Conservation (phyloP, 2,329 filamentous ascomycete genomes). For the Lecanicillium sp. region DNA sequence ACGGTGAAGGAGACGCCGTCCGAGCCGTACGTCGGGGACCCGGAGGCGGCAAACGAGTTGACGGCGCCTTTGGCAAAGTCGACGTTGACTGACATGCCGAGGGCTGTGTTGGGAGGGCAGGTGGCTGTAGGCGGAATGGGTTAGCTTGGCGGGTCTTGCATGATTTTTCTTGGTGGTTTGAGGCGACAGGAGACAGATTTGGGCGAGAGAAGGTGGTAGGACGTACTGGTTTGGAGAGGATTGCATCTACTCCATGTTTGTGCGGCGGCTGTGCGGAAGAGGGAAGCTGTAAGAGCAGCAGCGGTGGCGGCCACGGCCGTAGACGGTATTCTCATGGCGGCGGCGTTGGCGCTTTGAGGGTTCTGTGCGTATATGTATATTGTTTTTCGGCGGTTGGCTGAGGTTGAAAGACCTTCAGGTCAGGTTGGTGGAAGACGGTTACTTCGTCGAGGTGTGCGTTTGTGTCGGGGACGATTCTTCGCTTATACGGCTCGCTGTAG, state of each 20-base stretch:
- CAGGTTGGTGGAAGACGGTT: too few species aligned
- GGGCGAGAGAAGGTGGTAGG: background rate
- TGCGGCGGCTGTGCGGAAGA: background rate
- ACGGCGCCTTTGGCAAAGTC: constrained; percentile 76
- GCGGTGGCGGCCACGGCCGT: background rate
- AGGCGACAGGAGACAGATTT: background rate
- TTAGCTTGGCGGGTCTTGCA: background rate
- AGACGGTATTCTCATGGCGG: background rate
- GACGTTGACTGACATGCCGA: constrained; percentile 74
- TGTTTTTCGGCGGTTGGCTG: too few species aligned
- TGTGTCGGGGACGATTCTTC: too few species aligned
- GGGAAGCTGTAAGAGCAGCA: background rate
- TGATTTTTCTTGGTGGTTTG: constrained; percentile 3
- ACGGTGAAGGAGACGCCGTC: constrained; percentile 81
- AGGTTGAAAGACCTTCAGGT: too few species aligned
- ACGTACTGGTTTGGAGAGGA: constrained; percentile 7
- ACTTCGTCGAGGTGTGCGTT: too few species aligned
- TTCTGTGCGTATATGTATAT: background rate
- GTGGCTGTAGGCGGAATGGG: constrained; percentile 28
- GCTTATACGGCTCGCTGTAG: too few species aligned
- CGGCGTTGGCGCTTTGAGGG: background rate
- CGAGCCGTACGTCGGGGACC: constrained; percentile 60
- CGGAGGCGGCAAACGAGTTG: constrained; percentile 67
- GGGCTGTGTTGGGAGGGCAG: constrained; percentile 70
- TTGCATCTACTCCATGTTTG: constrained; percentile 11